A percentile compares a stretch with the other conserved stretches of the same genome.
These are phyloP conservation scores for Arabidopsis arenosa DNA, from an alignment of 345 rosid species.

Conservation along the genomic window DNA sequence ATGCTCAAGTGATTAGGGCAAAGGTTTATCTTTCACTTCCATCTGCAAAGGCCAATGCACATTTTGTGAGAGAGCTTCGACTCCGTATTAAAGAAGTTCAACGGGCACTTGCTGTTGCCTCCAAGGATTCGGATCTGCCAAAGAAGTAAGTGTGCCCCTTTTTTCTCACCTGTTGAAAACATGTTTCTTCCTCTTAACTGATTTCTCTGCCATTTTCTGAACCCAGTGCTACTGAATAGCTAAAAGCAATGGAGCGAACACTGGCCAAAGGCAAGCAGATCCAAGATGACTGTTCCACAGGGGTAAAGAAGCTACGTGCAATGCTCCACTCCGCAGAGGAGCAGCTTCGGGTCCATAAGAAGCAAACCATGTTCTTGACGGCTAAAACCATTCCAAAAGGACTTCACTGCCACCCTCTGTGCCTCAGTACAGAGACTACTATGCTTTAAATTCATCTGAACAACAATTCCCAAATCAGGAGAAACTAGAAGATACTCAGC, in stretches of 20 bases:
- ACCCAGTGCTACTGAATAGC: conserved; percentile 71
- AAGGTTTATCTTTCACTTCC: conserved; percentile 91
- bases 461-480: conserved; percentile 74
- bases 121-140: conserved; percentile 83
- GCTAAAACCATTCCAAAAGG: conserved; percentile 98
- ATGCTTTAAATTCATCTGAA: conserved; percentile 64
- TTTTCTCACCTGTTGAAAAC: not conserved
- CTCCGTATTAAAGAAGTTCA: conserved; percentile 80
- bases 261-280: conserved; percentile 84
- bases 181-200: conserved; percentile 16
- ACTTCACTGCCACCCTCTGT: conserved; percentile 95
- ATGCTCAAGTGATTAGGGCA: conserved; percentile 82
- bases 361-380: conserved; percentile 90
- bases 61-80: conserved; percentile 82
- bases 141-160: conserved; percentile 57
- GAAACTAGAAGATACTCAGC: conserved; percentile 69
- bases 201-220: conserved; percentile 17
- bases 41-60: conserved; percentile 66
- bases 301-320: conserved; percentile 91
- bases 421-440: conserved; percentile 78
- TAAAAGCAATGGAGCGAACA: conserved; percentile 87
- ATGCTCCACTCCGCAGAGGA: conserved; percentile 98
- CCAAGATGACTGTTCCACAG: conserved; percentile 84
- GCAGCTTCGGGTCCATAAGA: conserved; percentile 93
- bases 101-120: conserved; percentile 71